Evolutionary conservation across 768 basidiomycete genomes (phyloP).

Genomic region (Tephrocybe sp.): DNA sequence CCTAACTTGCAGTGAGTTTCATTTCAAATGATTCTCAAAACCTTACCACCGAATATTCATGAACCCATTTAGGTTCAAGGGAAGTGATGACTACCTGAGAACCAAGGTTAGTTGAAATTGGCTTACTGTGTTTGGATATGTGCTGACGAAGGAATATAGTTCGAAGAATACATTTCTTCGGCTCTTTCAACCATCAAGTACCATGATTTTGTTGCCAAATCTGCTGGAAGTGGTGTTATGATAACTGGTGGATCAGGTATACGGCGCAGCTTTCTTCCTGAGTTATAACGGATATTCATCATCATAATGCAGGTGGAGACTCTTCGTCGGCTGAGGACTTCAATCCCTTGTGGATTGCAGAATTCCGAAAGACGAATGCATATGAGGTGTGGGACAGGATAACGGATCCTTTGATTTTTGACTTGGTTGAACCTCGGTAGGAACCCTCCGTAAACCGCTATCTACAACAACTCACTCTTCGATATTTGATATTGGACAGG

Average conservation of each 20-base stretch:
- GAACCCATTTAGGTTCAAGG: slow-evolving; percentile 66
- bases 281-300: too few species aligned
- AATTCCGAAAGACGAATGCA: slow-evolving; percentile 85
- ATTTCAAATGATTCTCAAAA: not conserved
- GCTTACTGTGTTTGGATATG: not conserved
- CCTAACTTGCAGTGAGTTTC: slow-evolving; percentile 63
- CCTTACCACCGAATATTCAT: not conserved
- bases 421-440: slow-evolving; percentile 91
- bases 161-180: slow-evolving; percentile 92
- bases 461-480: not conserved
- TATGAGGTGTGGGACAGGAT: slow-evolving; percentile 87
- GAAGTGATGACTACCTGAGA: slow-evolving; percentile 93
- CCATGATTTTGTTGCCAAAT: slow-evolving; percentile 76
- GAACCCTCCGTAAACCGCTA: slow-evolving; percentile 12
- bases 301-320: slow-evolving; percentile 42
- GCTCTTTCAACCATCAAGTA: slow-evolving; percentile 89
- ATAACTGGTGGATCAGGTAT: slow-evolving; percentile 64
- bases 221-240: slow-evolving; percentile 58
- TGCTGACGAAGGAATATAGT: slow-evolving; percentile 35
- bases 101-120: slow-evolving; percentile 53
- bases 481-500: slow-evolving; percentile 33
- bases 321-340: slow-evolving; percentile 72
- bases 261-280: slow-evolving; percentile 7
- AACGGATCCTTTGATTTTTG: slow-evolving; percentile 92
- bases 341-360: slow-evolving; percentile 82